Base-by-base conservation (phyloP, 495 filamentous ascomycete genomes). In the Trichoderma reesei region DNA sequence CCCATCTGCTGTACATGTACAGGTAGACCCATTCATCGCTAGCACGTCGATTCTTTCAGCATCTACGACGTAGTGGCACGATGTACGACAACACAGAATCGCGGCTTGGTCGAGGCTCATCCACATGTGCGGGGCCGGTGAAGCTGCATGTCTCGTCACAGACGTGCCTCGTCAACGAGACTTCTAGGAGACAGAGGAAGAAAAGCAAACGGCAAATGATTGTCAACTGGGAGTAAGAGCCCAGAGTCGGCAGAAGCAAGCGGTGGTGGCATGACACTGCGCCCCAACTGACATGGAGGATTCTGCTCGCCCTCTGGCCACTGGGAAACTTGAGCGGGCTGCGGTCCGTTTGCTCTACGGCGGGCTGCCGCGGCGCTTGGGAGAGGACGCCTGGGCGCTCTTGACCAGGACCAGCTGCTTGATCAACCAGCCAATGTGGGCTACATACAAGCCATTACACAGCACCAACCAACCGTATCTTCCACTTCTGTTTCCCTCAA, bases 81-180 rank as follows among this genome's bases (percentile, higher is more conserved):
- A 56, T 56, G 20, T 33, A 56, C 11, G 31, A 10, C 10, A 10
- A 10, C 10, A 10, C 10, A 56, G 51, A 31, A 48, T 48, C 14
- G 44, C 44, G 20, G 44, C 44, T 18, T 34, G 51, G 51, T 56
- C 51, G 51, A 56, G 51, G 11, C 14, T 56, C 51, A 34, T 31
- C 31, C 31, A 34, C 51, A 34, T 34, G 51, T 5, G 51, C 34
- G 51, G 51, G 51, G 51, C 51, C 51, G 51, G 51, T 56, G 51
- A 56, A 56, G 51, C 51, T 56, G 51, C 34, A 56, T 56, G 51
- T 56, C 51, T 56, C 20, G 14, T 56, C 51, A 56, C 51, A 56
- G 34, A 33, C 8, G 13, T 33, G 31, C 34, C 51, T 56, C 20
- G 31, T n/a, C 20, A 14, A 56, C 34, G 18, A 1, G 11, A 1